These are phyloP conservation scores for Coniferiporia sulphurascens DNA, from an alignment of 1,284 basidiomycete species.

Conservation along the genomic window DNA sequence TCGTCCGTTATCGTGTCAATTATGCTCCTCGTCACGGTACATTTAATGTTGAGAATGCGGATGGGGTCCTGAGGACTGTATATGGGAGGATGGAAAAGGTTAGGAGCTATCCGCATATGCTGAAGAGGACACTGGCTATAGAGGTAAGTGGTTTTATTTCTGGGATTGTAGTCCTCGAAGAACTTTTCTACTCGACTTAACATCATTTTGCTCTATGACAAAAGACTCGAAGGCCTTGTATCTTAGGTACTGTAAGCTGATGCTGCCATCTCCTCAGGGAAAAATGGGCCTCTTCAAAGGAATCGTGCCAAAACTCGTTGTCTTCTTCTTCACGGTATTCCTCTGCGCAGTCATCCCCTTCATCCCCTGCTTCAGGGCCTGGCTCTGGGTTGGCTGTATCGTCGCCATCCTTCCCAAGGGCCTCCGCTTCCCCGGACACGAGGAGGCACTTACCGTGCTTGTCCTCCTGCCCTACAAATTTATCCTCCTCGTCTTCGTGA, in stretches of 20 bases:
- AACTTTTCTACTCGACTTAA: neutral
- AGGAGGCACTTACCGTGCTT: neutral
- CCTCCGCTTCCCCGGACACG: neutral
- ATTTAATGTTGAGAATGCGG: neutral
- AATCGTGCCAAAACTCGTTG: neutral
- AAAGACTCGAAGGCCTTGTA: too few relatives aligned
- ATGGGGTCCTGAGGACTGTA: neutral
- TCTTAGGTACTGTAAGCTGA: too few relatives aligned
- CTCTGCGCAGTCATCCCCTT: neutral
- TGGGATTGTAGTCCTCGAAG: neutral
- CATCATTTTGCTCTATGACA: too few relatives aligned
- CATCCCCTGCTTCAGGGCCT: neutral
- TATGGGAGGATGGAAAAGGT: neutral
- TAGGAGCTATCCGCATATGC: neutral
- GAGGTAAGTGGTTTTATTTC: neutral
- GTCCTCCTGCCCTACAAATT: neutral
- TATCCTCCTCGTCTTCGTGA: neutral
- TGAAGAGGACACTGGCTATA: neutral
- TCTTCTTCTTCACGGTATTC: neutral
- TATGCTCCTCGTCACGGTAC: neutral
- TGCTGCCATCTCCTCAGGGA: neutral
- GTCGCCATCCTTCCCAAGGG: neutral
- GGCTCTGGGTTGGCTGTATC: neutral
- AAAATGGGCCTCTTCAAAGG: neutral
- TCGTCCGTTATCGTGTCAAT: neutral